Base-by-base conservation (phyloP, 495 filamentous ascomycete species). In the Thozetella sp. region DNA sequence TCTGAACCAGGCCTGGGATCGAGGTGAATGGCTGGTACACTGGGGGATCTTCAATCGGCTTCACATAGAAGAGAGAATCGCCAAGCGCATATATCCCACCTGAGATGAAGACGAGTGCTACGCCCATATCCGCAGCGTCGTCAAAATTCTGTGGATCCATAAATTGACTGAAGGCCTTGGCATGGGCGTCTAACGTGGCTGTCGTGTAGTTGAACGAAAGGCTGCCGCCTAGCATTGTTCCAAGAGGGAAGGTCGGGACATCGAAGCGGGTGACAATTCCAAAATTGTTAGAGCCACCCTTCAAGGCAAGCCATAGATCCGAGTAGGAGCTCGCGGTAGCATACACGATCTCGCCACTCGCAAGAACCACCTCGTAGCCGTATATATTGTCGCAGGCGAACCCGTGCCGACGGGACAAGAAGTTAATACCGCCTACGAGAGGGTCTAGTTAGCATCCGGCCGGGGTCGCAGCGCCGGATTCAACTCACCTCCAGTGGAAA, bases 271-370 rank as follows among this genome's bases (percentile, higher is more conserved):
- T 86, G 11, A 84, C 78, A 57, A 88, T 76, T 22, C 82, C 83
- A 45, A 86, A 79, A 66, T 85, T 87, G 67, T 76, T 82, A 23
- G 75, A 74, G 25, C 83, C 80, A 50, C 84, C 84, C 55, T 83
- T 82, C 25, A 87, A 70, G 2, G 82, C 77, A 22, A 65, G 65
- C 59, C 76, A 86, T 25, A 87, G 81, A 40, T 79, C 71, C 3
- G 57, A 25, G 43, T 79, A 25, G 20, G 26, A 50, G 4, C 30
- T 45, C 0, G 61, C 55, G 34, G 69, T 79, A 50, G 68, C 74
- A 10, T 72, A 69, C 11, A 73, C 58, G 48, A 80, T 57, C 2
- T 37, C 25, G 17, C 71, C 66, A 46, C 61, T 54, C 6, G 75
- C 67, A 2, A 75, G 73, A 4, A 81, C 73, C 26, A 72, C 72